Percentiles rank a stretch among this genome's conserved stretches.
These are phyloP conservation scores for Iberis pinnata DNA, from an alignment of 345 rosid genomes.

Conservation along the genomic window DNA sequence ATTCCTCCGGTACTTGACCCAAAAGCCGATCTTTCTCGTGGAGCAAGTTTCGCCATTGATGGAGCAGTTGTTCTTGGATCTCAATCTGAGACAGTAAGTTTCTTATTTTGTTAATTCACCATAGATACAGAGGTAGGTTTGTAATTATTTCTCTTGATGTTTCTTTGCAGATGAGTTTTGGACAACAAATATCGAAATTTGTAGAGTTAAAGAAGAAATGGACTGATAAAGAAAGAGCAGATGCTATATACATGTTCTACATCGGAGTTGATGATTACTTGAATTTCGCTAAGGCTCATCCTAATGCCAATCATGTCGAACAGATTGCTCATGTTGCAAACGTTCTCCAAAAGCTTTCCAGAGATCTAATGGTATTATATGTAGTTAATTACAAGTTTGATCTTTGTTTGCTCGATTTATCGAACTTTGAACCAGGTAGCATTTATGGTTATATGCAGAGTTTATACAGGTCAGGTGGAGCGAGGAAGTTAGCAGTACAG, in stretches of 20 bases:
- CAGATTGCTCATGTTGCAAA: constrained; percentile 5
- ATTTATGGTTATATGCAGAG: constrained; percentile 6
- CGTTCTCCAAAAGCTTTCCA: constrained; percentile 12
- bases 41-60: constrained; percentile 30
- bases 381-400: neutral
- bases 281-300: constrained; percentile 23
- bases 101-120: neutral
- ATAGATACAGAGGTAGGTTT: neutral
- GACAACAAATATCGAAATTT: constrained; percentile 22
- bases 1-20: constrained; percentile 27
- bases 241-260: constrained; percentile 21
- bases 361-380: constrained; percentile 21
- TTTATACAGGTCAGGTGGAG: constrained; percentile 27
- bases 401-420: neutral
- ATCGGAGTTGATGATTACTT: constrained; percentile 36
- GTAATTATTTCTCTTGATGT: neutral
- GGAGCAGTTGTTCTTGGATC: constrained; percentile 27
- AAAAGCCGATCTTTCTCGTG: constrained; percentile 25
- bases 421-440: neutral
- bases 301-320: constrained; percentile 15
- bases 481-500: constrained; percentile 32
- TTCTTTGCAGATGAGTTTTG: constrained; percentile 17
- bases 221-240: constrained; percentile 22
- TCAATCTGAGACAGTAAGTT: constrained; percentile 24
- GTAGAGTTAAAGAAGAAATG: constrained; percentile 15